These are phyloP conservation scores for Apophysomyces sp. DNA, from an alignment of 371 early-diverging fungal species.

Conservation along the genomic window DNA sequence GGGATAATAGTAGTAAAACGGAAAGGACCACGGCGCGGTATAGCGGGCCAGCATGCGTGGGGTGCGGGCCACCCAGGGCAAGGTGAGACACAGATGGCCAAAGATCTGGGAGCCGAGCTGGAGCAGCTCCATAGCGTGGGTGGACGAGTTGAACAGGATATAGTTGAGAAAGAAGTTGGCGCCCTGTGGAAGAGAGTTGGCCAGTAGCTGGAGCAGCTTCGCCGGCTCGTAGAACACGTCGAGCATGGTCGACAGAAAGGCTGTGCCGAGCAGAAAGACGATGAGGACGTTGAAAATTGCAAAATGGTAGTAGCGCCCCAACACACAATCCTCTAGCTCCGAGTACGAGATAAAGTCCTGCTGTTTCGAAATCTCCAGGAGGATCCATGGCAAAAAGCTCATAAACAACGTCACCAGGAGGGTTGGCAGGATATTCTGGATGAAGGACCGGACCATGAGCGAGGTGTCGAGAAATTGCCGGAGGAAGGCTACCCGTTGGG, in stretches of 20 bases:
- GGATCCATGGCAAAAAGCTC: constrained; percentile 59
- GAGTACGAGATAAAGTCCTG: constrained; percentile 63
- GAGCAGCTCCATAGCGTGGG: constrained; percentile 72
- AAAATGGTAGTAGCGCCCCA: constrained; percentile 83
- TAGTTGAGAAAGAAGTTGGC: constrained; percentile 82
- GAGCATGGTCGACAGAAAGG: constrained; percentile 70
- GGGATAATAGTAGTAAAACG: constrained; percentile 69
- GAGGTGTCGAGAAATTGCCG: constrained; percentile 53
- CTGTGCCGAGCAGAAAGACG: constrained; percentile 80
- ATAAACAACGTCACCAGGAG: constrained; percentile 65
- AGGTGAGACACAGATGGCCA: constrained; percentile 48
- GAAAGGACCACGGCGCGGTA: constrained; percentile 63
- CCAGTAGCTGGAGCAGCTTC: constrained; percentile 65
- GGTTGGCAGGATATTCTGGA: constrained; percentile 67
- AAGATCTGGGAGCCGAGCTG: constrained; percentile 60
- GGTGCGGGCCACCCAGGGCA: constrained; percentile 59
- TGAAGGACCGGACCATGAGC: constrained; percentile 46
- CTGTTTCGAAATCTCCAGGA: constrained; percentile 51
- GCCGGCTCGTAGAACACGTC: constrained; percentile 68
- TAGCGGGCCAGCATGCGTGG: constrained; percentile 66
- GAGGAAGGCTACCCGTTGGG: constrained; percentile 57
- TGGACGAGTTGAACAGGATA: constrained; percentile 68
- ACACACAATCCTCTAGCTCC: constrained; percentile 63
- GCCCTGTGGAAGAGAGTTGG: constrained; percentile 65
- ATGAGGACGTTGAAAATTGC: constrained; percentile 89